phyloP scores from a whole-genome alignment of 1,139 yeast genomes.

The Candida glucosophila region DNA sequence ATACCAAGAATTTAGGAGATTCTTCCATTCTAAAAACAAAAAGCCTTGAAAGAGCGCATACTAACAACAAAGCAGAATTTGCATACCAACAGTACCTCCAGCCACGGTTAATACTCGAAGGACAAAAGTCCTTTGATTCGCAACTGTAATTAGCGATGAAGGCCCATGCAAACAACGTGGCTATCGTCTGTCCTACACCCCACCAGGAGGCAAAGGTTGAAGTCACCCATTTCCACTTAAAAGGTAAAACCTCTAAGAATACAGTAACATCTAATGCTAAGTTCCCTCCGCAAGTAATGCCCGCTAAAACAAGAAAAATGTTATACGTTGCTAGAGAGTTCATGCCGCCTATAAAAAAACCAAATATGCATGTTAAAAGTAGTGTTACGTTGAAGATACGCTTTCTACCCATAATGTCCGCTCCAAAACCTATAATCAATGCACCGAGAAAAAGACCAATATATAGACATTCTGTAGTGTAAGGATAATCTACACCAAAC shows the following conservation, averaged over 20 bases:
- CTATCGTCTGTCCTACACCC: constrained; percentile 56
- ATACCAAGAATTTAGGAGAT: constrained; percentile 27
- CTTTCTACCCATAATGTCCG: constrained; percentile 52
- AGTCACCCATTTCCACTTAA: constrained; percentile 42
- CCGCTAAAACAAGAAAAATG: constrained; percentile 37
- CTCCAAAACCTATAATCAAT: constrained; percentile 48
- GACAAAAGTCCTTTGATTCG: constrained; percentile 29
- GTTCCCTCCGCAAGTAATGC: constrained; percentile 52
- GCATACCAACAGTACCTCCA: constrained; percentile 54
- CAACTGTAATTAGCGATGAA: constrained; percentile 44
- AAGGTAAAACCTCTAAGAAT: constrained; percentile 50
- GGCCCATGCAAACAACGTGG: constrained; percentile 49
- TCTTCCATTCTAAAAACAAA: constrained; percentile 18
- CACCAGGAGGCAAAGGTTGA: constrained; percentile 53
- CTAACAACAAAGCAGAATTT: constrained; percentile 26
- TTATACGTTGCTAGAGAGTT: constrained; percentile 38
- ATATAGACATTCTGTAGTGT: constrained; percentile 18
- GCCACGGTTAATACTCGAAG: constrained; percentile 41
- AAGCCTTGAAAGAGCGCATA: constrained; percentile 19
- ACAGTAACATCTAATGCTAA: constrained; percentile 53
- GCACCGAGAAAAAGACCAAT: constrained; percentile 51
- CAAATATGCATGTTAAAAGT: constrained; percentile 40
- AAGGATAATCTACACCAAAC: constrained; percentile 26
- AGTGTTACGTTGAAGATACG: constrained; percentile 48
- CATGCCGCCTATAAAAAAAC: constrained; percentile 47